These are phyloP conservation scores for Protea cynaroides DNA, from an alignment of 164 flowering plant species.

Conservation along the genomic window DNA sequence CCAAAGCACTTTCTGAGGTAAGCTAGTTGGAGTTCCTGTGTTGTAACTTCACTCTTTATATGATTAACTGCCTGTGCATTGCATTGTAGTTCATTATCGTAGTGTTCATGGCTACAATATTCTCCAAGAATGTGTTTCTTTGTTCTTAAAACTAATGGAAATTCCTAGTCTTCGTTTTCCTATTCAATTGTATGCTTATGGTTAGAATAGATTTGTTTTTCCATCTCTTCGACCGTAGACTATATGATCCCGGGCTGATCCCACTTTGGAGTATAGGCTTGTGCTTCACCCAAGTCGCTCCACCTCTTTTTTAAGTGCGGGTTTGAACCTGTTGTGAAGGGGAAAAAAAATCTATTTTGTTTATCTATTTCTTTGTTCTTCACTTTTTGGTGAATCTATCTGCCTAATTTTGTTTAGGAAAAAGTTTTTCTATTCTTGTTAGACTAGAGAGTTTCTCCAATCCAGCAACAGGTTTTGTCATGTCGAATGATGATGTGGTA, in stretches of 20 bases:
- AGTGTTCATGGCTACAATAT: not conserved
- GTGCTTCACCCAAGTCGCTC: not conserved
- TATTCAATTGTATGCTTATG: not conserved
- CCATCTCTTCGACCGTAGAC: not conserved
- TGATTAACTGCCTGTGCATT: not conserved
- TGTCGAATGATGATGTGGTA: too few species aligned
- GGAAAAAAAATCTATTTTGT: too few species aligned
- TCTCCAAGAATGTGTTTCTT: not conserved
- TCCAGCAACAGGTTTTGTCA: too few species aligned
- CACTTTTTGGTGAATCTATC: too few species aligned
- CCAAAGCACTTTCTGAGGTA: conserved; percentile 89
- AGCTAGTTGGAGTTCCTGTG: conserved; percentile 2
- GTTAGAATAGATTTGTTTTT: too few species aligned
- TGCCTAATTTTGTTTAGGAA: too few species aligned
- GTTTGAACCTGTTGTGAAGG: too few species aligned
- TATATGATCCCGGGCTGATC: not conserved
- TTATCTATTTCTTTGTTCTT: too few species aligned
- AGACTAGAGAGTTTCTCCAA: too few species aligned
- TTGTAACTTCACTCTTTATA: not conserved
- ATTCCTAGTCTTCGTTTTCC: not conserved
- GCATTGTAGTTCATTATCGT: not conserved
- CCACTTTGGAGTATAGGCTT: not conserved
- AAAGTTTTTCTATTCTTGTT: too few species aligned
- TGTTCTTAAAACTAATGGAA: not conserved
- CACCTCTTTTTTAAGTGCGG: too few species aligned